These are phyloP conservation scores for Camellia sinensis DNA, from an alignment of 148 eudicot species.

Conservation along the genomic window DNA sequence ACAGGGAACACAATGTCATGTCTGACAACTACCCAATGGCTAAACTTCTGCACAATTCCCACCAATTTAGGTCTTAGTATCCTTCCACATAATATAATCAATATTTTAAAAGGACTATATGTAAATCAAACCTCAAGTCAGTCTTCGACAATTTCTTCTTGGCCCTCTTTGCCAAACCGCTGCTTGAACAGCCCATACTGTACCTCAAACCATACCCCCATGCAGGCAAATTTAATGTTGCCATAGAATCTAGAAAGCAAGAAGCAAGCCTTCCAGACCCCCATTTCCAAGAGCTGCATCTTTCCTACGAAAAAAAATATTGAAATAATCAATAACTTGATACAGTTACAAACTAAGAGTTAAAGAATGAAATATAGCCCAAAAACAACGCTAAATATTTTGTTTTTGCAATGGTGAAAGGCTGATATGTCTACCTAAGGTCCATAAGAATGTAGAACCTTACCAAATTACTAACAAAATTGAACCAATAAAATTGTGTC, in stretches of 20 bases:
- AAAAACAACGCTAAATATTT: not conserved
- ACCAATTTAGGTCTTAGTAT: slow-evolving; percentile 11
- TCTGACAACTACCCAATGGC: slow-evolving; percentile 97
- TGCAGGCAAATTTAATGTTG: slow-evolving; percentile 90
- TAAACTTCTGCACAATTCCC: slow-evolving; percentile 69
- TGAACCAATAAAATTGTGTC: not conserved
- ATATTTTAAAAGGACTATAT: slow-evolving; percentile 7
- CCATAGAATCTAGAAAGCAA: slow-evolving; percentile 97
- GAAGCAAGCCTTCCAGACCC: slow-evolving; percentile 97
- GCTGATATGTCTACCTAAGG: not conserved
- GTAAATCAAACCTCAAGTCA: slow-evolving; percentile 78
- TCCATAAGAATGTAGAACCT: not conserved
- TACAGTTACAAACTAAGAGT: not conserved
- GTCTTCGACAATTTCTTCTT: slow-evolving; percentile 87
- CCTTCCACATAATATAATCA: not conserved
- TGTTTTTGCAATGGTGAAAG: not conserved
- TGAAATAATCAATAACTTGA: not conserved
- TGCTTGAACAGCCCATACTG: slow-evolving; percentile 97
- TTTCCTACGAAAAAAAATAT: slow-evolving; percentile 54
- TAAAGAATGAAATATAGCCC: not conserved
- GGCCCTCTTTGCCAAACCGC: slow-evolving; percentile 72
- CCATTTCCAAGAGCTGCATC: slow-evolving; percentile 99
- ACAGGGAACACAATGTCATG: slow-evolving; percentile 87
- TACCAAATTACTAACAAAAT: not conserved
- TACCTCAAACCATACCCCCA: slow-evolving; percentile 99